These are phyloP conservation scores for Picocystis salinarum DNA, from an alignment of 139 green algal genomes.

Conservation along the genomic window DNA sequence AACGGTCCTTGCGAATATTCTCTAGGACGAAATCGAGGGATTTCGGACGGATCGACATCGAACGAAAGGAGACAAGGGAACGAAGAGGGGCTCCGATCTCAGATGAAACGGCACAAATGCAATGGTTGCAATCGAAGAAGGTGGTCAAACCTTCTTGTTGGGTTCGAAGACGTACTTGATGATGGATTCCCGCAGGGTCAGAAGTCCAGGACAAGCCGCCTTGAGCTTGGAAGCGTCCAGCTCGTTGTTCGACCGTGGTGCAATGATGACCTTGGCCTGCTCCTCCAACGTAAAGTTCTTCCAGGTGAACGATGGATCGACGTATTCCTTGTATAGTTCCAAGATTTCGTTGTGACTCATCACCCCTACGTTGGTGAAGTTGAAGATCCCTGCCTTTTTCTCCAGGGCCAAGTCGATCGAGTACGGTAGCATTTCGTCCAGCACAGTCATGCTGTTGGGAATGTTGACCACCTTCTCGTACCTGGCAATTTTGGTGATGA, in stretches of 20 bases:
- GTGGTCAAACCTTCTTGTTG: no score
- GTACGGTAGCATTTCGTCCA: constrained; percentile 81
- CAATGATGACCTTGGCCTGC: constrained; percentile 91
- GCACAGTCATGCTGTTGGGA: constrained; percentile 92
- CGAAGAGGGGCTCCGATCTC: no score
- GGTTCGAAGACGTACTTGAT: constrained; percentile 92
- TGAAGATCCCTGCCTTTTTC: constrained; percentile 65
- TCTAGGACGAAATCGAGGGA: no score
- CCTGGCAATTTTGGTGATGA: constrained; percentile 98
- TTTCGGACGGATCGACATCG: no score
- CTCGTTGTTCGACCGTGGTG: constrained; percentile 89
- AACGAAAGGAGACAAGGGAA: no score
- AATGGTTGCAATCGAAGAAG: no score
- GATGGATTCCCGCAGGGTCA: constrained; percentile 72
- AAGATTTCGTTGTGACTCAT: constrained; percentile 95
- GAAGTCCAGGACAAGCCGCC: constrained; percentile 69
- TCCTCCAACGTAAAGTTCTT: constrained; percentile 38
- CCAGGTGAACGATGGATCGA: constrained; percentile 87
- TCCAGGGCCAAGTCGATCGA: constrained; percentile 60
- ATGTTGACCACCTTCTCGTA: constrained; percentile 85
- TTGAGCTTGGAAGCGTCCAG: constrained; percentile 66
- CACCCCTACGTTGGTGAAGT: constrained; percentile 93
- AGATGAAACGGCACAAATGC: no score
- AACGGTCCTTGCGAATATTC: no score
- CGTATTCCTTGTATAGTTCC: constrained; percentile 85